phyloP scores from a whole-genome alignment of 768 basidiomycete species.

The Austroboletus festivus region DNA sequence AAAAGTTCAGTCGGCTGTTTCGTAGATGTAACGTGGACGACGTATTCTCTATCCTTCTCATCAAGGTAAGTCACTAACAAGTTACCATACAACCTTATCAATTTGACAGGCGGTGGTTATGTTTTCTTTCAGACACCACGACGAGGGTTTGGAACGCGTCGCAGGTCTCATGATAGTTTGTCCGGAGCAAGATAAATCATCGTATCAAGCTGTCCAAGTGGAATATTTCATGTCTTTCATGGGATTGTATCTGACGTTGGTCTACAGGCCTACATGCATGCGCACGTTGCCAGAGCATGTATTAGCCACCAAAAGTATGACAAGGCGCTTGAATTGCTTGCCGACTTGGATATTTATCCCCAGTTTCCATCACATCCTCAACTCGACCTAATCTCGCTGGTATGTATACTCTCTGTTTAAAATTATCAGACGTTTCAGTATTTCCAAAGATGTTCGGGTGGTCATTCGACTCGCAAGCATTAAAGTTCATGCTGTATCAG shows the following conservation, averaged over 20 bases:
- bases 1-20: not conserved
- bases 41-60: not conserved
- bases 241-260: not conserved
- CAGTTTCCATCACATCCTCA: not conserved
- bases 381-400: not conserved
- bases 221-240: not conserved
- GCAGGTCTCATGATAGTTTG: not conserved
- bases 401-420: not conserved
- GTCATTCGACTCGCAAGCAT: not conserved
- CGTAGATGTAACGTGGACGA: not conserved
- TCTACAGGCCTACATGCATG: not conserved
- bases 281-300: not conserved
- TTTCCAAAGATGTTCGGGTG: not conserved
- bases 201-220: not conserved
- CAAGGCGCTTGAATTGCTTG: not conserved
- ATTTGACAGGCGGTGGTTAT: not conserved
- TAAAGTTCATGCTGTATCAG: not conserved
- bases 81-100: not conserved
- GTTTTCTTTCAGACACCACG: not conserved
- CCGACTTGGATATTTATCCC: not conserved
- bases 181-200: not conserved
- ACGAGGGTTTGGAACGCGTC: not conserved
- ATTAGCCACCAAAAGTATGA: not conserved
- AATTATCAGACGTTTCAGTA: not conserved
- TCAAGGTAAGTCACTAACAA: not conserved